These are phyloP conservation scores for Coniochaeta hoffmannii DNA, from an alignment of 2,329 filamentous ascomycete species.

Conservation along the genomic window DNA sequence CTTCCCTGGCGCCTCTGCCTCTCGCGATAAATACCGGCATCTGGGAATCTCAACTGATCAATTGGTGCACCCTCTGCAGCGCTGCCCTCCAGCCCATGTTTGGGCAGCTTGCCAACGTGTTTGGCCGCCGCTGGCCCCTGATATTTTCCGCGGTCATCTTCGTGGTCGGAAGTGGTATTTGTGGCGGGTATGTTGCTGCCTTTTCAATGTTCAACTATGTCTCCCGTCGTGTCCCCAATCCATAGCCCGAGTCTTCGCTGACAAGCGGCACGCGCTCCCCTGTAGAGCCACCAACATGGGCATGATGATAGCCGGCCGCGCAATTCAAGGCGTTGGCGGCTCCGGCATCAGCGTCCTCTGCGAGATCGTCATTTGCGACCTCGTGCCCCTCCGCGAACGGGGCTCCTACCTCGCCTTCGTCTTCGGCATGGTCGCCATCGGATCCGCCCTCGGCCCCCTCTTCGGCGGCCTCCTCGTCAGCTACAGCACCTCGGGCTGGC, in stretches of 20 bases:
- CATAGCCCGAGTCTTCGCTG: too few relatives aligned
- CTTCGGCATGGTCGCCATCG: slow-evolving; percentile 8
- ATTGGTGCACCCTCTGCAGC: slow-evolving; percentile 7
- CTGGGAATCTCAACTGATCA: not conserved
- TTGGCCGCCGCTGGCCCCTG: slow-evolving; percentile 15
- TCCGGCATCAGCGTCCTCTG: slow-evolving; percentile 25
- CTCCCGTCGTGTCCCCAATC: too few relatives aligned
- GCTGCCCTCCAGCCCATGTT: slow-evolving; percentile 15
- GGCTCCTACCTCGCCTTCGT: slow-evolving; percentile 16
- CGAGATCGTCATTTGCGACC: slow-evolving; percentile 26
- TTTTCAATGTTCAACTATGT: too few relatives aligned
- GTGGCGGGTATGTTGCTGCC: too few relatives aligned
- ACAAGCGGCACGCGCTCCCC: too few relatives aligned
- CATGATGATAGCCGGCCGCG: slow-evolving; percentile 24
- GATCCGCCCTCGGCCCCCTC: slow-evolving; percentile 14
- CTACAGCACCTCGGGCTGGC: slow-evolving; percentile 16
- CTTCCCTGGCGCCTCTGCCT: not conserved
- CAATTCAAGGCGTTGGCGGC: slow-evolving; percentile 27
- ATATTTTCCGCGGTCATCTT: slow-evolving; percentile 9
- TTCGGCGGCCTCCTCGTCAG: slow-evolving; percentile 16
- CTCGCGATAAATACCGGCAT: not conserved
- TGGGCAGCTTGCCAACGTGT: slow-evolving; percentile 18
- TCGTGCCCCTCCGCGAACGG: slow-evolving; percentile 17
- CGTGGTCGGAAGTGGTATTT: slow-evolving; percentile 20
- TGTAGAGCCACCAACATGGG: slow-evolving; percentile 19